Base-by-base conservation (phyloP, 148 eudicot genomes). In the Fallopia convolvulus region DNA sequence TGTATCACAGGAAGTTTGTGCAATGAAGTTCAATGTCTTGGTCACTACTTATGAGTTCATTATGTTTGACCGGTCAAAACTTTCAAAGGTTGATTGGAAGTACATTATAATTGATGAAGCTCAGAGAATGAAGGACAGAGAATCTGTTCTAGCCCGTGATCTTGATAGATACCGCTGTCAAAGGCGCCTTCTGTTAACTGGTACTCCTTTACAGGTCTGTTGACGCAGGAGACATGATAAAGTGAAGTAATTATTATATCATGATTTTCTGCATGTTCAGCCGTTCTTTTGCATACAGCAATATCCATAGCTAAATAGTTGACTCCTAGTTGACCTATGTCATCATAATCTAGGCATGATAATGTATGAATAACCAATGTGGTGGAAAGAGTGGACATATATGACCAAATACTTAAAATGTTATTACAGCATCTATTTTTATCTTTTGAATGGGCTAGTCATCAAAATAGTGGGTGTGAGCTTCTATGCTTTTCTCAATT, bases 41-140 rank as follows among this genome's bases (percentile, higher is more conserved):
- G 99, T 95, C 78, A 95, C 99, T 46, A 95, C 99, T 74, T 95
- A 95, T 78, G 99, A 95, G 84, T 95, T 95, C 80, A 87, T 95
- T 80, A 95, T 95, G 99, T 92, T 83, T 80, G 99, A 95, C 81
- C 97, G 97, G 46, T 80, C 97, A 65, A 95, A 95, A 80, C 97
- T 95, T 80, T 95, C 99, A 33, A 95, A 83, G 88, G 79, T 92
- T 66, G 97, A 91, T 79, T 95, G 99, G 99, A 95, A 91, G 85
- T 95, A 95, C 80, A 91, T 95, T 39, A 83, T 95, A 79, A 95
- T 95, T 79, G 99, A 95, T 88, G 99, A 95, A 87, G 99, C 97
- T 68, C 99, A 95, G 75, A 80, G 99, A 79, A 95, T 95, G 99
- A 95, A 95, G 83, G 99, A 95, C 82, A 90, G 99, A 85, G 99